Evolutionary conservation across 352 stramenopile genomes (phyloP), one percentile per base, ranked within the genome.

Genomic region (Phytophthora megakarya): DNA sequence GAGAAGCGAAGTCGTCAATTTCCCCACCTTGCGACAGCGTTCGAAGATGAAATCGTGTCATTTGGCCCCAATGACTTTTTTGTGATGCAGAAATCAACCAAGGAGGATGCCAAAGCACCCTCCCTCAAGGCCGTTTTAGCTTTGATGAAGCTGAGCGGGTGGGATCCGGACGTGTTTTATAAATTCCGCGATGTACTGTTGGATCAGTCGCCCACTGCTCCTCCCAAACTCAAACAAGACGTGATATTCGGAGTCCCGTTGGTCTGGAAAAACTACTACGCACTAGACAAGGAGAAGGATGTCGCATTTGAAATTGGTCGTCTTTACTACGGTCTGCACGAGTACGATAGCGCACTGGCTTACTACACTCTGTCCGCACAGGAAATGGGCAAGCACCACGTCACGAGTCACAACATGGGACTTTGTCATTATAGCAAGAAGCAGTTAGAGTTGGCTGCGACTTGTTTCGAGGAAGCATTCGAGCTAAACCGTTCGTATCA

Each of bases 51-150:
- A 28, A 93, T 98, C 42, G 81, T 93, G 42, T 62, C 76, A 5
- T 98, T 98, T 63, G 93, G 94, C 2, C 93, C 95, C 3, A 98
- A 98, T 67, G 92, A 98, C 57, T 98, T 98, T 32, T 98, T 98
- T 47, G 86, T 97, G 42, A 93, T 98, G 80, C 93, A 98, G 58
- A 95, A 95, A 64, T 67, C 75, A 5, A 73, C 89, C 3, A 92
- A 95, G 55, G 89, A 97, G 63, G 89, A 97, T 57, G 69, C 74
- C 5, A 85, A 89, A 51, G 57, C 76, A 12, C 90, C 88, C 18
- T 91, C 88, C 12, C 66, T 98, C 0, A 97, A 97, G 65, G 82
- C 78, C 8, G 87, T 97, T 19, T 67, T 98, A 13, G 83, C 92
- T 28, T 70, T 98, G 23, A 75, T 98, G 42, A 97, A 98, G 63